These are phyloP conservation scores for Sodiomyces alkalinus DNA, from an alignment of 2,329 filamentous ascomycete species.

Conservation along the genomic window DNA sequence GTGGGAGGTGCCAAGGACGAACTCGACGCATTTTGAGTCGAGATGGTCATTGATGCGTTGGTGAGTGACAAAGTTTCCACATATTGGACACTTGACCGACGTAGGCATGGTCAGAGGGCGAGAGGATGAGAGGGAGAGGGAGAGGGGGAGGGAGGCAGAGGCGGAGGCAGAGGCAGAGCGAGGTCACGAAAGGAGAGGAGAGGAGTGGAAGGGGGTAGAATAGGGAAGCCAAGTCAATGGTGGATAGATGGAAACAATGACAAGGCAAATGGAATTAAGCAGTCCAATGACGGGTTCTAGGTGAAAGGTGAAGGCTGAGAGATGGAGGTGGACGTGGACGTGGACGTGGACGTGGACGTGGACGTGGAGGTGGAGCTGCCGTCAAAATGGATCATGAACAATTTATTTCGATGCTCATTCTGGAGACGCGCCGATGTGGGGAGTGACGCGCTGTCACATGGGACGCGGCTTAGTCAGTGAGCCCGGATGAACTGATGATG, in stretches of 20 bases:
- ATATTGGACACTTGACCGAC: constrained; percentile 66
- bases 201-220: too few relatives aligned
- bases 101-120: constrained; percentile 4
- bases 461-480: too few relatives aligned
- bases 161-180: constrained; percentile 1
- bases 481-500: too few relatives aligned
- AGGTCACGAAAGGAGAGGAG: too few relatives aligned
- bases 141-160: neutral
- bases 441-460: constrained; percentile 2
- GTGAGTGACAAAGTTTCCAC: constrained; percentile 55
- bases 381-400: too few relatives aligned
- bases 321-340: too few relatives aligned
- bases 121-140: too few relatives aligned
- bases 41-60: constrained; percentile 78
- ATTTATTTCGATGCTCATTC: too few relatives aligned
- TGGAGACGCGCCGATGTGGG: constrained; percentile 1
- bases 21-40: constrained; percentile 63
- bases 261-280: too few relatives aligned
- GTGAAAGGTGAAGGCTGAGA: too few relatives aligned
- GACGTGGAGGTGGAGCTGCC: neutral
- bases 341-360: neutral
- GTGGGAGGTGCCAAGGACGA: constrained; percentile 37
- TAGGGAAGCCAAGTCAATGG: neutral
- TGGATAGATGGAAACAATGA: neutral
- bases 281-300: too few relatives aligned